phyloP scores from a whole-genome alignment of 2,329 filamentous ascomycete species.

The Cladophialophora carrionii region DNA sequence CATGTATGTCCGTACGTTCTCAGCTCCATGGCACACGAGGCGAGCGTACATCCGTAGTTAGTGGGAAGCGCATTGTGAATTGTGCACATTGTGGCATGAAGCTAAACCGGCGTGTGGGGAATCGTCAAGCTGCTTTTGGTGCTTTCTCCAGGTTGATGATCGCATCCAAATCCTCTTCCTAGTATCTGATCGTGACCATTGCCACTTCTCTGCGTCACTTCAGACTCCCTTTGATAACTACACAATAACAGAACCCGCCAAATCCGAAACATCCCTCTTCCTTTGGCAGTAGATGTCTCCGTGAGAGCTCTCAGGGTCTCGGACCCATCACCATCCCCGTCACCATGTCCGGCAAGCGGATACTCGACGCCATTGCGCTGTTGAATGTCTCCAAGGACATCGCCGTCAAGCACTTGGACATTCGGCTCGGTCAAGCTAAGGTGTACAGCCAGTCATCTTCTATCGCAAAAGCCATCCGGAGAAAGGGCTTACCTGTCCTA shows the following conservation, averaged over 20 bases:
- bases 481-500: conserved; percentile 40
- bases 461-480: conserved; percentile 64
- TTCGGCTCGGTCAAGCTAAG: conserved; percentile 65
- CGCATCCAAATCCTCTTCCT: background rate
- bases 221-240: background rate
- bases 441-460: conserved; percentile 67
- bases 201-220: background rate
- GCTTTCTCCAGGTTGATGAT: conserved; percentile 1
- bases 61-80: too few species aligned
- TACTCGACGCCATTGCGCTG: conserved; percentile 71
- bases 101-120: conserved; percentile 10
- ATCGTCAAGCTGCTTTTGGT: background rate
- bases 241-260: background rate
- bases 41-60: background rate
- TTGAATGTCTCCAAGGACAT: conserved; percentile 71
- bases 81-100: too few species aligned
- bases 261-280: background rate
- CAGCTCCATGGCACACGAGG: background rate
- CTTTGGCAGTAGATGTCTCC: background rate
- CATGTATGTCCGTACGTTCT: background rate
- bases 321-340: conserved; percentile 42
- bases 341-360: conserved; percentile 62
- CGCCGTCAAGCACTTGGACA: conserved; percentile 63
- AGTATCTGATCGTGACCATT: too few species aligned
- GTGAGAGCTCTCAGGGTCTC: conserved; percentile 6